Base-by-base conservation (phyloP, 192 early-diverging fungal species). In the Coemansia sp. region DNA sequence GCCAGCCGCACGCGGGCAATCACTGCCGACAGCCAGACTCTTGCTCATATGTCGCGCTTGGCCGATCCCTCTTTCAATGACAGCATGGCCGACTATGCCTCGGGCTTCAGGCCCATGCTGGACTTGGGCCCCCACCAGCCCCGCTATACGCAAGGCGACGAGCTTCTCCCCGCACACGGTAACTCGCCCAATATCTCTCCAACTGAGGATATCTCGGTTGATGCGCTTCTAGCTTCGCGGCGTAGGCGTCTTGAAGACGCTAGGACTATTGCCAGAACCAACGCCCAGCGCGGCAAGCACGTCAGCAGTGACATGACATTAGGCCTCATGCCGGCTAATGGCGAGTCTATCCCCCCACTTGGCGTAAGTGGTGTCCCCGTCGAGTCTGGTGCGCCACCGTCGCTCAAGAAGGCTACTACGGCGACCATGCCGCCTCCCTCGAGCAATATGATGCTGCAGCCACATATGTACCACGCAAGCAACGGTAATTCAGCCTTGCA, bases 181-280 rank as follows among this genome's bases (percentile, higher is more conserved):
- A n/a, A n/a, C 18, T 63, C 38, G 61, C 11, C 61, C 61, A 42
- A 22, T 5, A 20, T 34, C 11, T 63, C 33, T 36, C 38, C 61
- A 11, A 40, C 60, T 15, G 75, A 71, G 3, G 52, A 74, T 4
- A 74, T 77, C 2, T 71, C 82, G 1, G 75, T 74, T 2, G 74
- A 71, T 3, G 74, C 68, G 5, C 75, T 79, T 42, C 74, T 77
- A 11, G 66, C 75, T 65, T 77, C 77, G 13, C 82, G 82, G 40
- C 74, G 68, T 22, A 77, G 82, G 11, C 82, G 76, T 41, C 66
- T 84, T 34, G 74, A 79, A 18, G 82, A 84, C 51, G 63, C 76
- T 34, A 77, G 72, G 59, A 84, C 79, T 20, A 84, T 84, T 27
- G 79, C 76, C 68, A 72, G 72, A 63, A 84, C 77, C 0, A 75